Evolutionary conservation across 2,329 filamentous ascomycete species (phyloP).

Genomic region (Apiospora hydei): DNA sequence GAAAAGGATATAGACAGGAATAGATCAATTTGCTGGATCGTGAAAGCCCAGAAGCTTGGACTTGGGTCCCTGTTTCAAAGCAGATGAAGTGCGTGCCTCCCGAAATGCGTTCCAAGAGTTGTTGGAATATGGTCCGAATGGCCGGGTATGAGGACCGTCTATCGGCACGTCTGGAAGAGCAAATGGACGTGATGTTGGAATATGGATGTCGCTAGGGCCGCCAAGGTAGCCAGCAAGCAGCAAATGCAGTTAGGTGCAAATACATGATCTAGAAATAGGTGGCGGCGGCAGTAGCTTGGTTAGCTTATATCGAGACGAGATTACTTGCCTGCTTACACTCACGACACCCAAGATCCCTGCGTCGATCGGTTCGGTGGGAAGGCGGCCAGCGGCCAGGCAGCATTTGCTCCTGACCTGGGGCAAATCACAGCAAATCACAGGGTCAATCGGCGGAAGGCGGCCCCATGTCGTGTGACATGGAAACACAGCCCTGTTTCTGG

Average conservation of each 20-base stretch:
- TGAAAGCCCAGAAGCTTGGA: slow-evolving; percentile 6
- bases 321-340: background rate
- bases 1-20: background rate
- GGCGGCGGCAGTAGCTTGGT: background rate
- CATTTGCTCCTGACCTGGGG: background rate
- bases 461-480: background rate
- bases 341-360: background rate
- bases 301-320: background rate
- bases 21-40: background rate
- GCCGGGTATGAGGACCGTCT: background rate
- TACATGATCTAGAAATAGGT: background rate
- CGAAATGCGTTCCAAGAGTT: too few species aligned
- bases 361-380: background rate
- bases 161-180: background rate
- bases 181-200: background rate
- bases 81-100: background rate
- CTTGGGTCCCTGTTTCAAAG: background rate
- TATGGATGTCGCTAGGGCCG: background rate
- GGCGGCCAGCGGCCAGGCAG: background rate
- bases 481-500: background rate
- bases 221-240: background rate
- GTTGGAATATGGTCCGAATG: background rate
- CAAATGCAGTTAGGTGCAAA: background rate
- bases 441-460: background rate
- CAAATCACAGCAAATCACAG: background rate